Evolutionary conservation across 1,139 yeast genomes (phyloP).

Genomic region (Geotrichum carabidarum): DNA sequence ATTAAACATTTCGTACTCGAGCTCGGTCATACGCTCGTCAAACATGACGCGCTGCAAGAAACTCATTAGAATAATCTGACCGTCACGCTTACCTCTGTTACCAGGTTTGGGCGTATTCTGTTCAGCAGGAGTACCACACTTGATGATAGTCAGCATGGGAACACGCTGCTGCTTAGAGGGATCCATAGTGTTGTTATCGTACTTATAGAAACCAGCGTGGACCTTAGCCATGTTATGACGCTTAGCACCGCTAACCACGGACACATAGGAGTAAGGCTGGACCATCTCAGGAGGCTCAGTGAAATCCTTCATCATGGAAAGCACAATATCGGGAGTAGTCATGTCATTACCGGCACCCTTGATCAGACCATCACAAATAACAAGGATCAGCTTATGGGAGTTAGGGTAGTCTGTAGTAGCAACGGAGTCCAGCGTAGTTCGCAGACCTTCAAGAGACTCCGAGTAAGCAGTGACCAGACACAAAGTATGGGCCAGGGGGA

Average conservation of each 20-base stretch:
- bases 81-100: slow-evolving; percentile 96
- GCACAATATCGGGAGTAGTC: slow-evolving; percentile 83
- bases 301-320: slow-evolving; percentile 85
- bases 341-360: slow-evolving; percentile 87
- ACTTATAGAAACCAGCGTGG: slow-evolving; percentile 77
- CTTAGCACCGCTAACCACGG: slow-evolving; percentile 87
- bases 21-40: slow-evolving; percentile 94
- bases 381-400: slow-evolving; percentile 78
- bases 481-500: slow-evolving; percentile 80
- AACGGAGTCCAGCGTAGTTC: slow-evolving; percentile 84
- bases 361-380: slow-evolving; percentile 88
- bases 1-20: slow-evolving; percentile 75
- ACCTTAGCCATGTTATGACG: slow-evolving; percentile 98
- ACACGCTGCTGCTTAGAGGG: slow-evolving; percentile 81
- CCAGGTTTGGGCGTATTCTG: slow-evolving; percentile 82
- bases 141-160: slow-evolving; percentile 76
- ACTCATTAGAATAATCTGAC: slow-evolving; percentile 90
- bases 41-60: slow-evolving; percentile 86
- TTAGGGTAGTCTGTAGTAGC: slow-evolving; percentile 93
- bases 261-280: slow-evolving; percentile 76
- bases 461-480: slow-evolving; percentile 90
- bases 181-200: slow-evolving; percentile 68
- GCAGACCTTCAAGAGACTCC: slow-evolving; percentile 78
- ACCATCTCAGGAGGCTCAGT: slow-evolving; percentile 68
- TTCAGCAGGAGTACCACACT: slow-evolving; percentile 91